Evolutionary conservation across 1,284 basidiomycete genomes (phyloP), one percentile per base, ranked within the genome.

Genomic region (Hypsizygus ulmarius): DNA sequence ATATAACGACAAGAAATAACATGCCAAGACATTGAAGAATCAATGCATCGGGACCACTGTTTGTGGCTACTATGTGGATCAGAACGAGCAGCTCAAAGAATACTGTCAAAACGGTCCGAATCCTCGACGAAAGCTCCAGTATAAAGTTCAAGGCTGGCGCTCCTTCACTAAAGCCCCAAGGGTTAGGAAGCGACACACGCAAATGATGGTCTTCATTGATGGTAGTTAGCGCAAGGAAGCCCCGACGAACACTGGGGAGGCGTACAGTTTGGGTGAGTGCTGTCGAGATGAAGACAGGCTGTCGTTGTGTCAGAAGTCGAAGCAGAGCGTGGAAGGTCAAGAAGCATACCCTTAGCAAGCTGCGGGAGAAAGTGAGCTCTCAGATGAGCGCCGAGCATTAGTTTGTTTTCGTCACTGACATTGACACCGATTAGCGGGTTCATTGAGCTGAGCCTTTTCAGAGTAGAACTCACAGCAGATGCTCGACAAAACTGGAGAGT

Each of bases 71-170:
- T 15, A 64, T 59, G 36, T 51, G 41, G 0, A 64, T 21, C n/a
- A 71, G 40, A 11, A 66, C 63, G 15, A 56, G 32, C 0, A 66
- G 27, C 46, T 71, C 64, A 18, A 58, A 59, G 12, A 54, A 25
- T 15, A 73, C 42, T 18, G 60, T 59, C 29, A 67, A 39, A 8
- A 58, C 49, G 33, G 58, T 56, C 15, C 58, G 58, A n/a, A 66
- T 21, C 33, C 63, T 60, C 8, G 45, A 47, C n/a, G 49, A 50
- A 21, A 61, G 39, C 15, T 55, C 54, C 5, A 56, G 52, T 38
- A 73, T 37, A 25, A 68, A 62, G n/a, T 52, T 55, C 53, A 62
- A 65, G 9, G 66, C 69, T 1, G 73, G 73, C 21, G 66, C 63
- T 16, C 64, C 64, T 14, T 64, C 55, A 2, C 59, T 65, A 34